A percentile compares a stretch with the other conserved stretches of the same genome.
Evolutionary conservation across 805 yeast genomes (phyloP).

Genomic region (Citeromyces matritensis): DNA sequence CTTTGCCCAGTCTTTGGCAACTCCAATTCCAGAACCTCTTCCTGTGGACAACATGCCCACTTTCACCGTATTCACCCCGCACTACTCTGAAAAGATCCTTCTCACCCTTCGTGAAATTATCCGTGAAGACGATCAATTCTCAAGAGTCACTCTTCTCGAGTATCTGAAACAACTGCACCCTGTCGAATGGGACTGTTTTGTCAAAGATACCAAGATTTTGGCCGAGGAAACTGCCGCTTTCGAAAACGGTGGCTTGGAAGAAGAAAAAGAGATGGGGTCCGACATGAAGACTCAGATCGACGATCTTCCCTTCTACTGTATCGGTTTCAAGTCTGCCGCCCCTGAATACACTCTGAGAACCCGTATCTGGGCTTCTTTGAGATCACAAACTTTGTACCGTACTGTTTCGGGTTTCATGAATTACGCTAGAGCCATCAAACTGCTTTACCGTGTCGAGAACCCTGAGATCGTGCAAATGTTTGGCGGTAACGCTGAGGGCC

Average conservation of each 20-base stretch:
- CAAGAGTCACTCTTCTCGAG: slow-evolving; percentile 87
- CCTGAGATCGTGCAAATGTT: slow-evolving; percentile 95
- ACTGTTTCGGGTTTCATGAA: slow-evolving; percentile 98
- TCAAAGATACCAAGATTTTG: slow-evolving; percentile 85
- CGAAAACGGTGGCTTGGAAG: slow-evolving; percentile 42
- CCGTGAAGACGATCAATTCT: slow-evolving; percentile 92
- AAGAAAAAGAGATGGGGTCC: slow-evolving; percentile 31
- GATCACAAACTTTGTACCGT: slow-evolving; percentile 93
- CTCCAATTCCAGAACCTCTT: slow-evolving; percentile 97
- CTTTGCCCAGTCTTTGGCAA: slow-evolving; percentile 97
- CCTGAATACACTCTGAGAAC: slow-evolving; percentile 95
- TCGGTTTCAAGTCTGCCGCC: slow-evolving; percentile 95
- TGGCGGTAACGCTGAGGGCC: slow-evolving; percentile 96
- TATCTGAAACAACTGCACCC: slow-evolving; percentile 93
- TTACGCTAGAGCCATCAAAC: slow-evolving; percentile 89
- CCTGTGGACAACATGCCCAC: slow-evolving; percentile 99
- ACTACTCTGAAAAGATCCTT: slow-evolving; percentile 87
- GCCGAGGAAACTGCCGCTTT: slow-evolving; percentile 89
- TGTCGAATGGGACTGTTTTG: slow-evolving; percentile 95
- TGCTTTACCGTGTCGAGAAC: slow-evolving; percentile 87
- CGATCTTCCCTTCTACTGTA: slow-evolving; percentile 87
- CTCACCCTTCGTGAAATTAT: slow-evolving; percentile 91
- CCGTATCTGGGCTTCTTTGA: slow-evolving; percentile 95
- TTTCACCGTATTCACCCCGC: slow-evolving; percentile 93
- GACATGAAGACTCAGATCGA: slow-evolving; percentile 73